Evolutionary conservation across 768 basidiomycete genomes (phyloP), one percentile per base, ranked within the genome.

Genomic region (Amanita pallidorosea): DNA sequence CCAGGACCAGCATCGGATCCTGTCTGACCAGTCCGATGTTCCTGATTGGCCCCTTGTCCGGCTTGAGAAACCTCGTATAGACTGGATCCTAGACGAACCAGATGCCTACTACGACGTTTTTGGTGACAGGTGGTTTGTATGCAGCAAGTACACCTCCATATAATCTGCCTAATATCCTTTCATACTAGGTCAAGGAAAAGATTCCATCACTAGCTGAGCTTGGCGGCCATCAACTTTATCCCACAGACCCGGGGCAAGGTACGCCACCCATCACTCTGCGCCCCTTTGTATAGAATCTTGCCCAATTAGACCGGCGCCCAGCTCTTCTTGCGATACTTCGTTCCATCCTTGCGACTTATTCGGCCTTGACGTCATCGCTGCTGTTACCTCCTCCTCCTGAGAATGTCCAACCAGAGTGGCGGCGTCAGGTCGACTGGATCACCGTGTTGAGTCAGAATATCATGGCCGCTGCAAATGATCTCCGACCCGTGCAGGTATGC

Each of bases 81-180:
- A 93, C 60, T 93, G 91, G 90, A 86, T 95, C 47, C 72, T 88
- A 1, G 87, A 92, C 57, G 88, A 89, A 54, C 84, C 85, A 1
- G 73, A 76, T 22, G 69, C 75, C 7, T 72, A 79, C 54, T 95
- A 90, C 63, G 76, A 77, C 47, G 84, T 83, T 13, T 95, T 85
- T 65, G 90, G 88, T n/a, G 88, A 93, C 63, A 75, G 75, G 58
- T 95, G 88, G 87, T 85, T 85, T 79, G 88, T 92, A 70, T 66
- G 87, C 63, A 58, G 17, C 9, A 40, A 38, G 37, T 56, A 40
- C 57, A 54, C 49, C 47, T 46, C 53, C 40, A 31, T 42, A 47
- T 48, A 18, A 34, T 38, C 49, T 40, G 51, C 49, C 49, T 45
- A 18, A 49, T 51, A 45, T 47, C 34, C 45, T 29, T 37, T 47